phyloP scores from a whole-genome alignment of 1,139 yeast genomes.

The Pneumocystis carinii region DNA sequence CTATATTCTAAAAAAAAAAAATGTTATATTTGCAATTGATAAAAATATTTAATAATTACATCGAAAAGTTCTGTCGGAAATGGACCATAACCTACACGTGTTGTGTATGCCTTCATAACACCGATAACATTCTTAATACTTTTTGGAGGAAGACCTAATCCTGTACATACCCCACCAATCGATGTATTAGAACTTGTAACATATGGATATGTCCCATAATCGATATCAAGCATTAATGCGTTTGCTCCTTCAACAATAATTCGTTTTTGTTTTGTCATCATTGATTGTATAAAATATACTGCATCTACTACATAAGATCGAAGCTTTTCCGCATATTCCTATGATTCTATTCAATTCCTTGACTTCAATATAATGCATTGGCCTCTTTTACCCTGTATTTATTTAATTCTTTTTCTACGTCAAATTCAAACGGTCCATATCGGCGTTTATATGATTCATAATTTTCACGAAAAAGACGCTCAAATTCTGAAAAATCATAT shows the following conservation, averaged over 20 bases:
- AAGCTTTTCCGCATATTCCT: constrained; percentile 48
- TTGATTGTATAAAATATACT: constrained; percentile 75
- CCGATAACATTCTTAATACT: constrained; percentile 71
- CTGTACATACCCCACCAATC: constrained; percentile 96
- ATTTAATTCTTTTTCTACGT: constrained; percentile 62
- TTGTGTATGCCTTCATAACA: constrained; percentile 95
- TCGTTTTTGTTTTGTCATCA: constrained; percentile 62
- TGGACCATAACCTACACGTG: constrained; percentile 98
- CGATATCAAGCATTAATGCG: constrained; percentile 93
- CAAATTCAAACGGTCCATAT: constrained; percentile 86
- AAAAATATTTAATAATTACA: constrained; percentile 18
- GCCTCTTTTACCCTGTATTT: constrained; percentile 40
- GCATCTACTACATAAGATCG: constrained; percentile 92
- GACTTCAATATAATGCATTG: not conserved
- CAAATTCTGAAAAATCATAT: constrained; percentile 90
- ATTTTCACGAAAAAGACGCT: constrained; percentile 57
- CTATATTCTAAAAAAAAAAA: constrained; percentile 29
- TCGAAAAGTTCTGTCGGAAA: constrained; percentile 97
- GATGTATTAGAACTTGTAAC: constrained; percentile 94
- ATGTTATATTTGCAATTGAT: not conserved
- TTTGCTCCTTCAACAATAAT: constrained; percentile 96
- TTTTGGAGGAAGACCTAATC: constrained; percentile 86
- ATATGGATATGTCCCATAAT: constrained; percentile 95
- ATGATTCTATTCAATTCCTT: not conserved
- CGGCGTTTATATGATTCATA: constrained; percentile 70